Conservation (phyloP, 257 asterid species). For the Solanum rostratum region DNA sequence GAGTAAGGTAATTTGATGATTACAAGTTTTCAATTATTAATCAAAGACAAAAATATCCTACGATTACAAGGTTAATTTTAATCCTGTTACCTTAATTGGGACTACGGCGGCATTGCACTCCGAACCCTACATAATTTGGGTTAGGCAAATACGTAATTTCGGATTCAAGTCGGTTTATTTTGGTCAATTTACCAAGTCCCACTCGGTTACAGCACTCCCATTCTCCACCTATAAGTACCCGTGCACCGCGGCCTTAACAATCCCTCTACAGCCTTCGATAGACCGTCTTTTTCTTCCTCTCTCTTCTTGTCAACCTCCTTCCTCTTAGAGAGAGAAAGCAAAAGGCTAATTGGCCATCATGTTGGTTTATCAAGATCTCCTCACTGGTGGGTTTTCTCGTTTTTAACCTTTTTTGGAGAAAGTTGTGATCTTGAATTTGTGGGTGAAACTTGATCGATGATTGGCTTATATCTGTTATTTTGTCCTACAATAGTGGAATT, state of each 20-base stretch:
- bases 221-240: background rate
- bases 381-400: background rate
- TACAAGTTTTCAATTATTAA: no score
- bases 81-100: no score
- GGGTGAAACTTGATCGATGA: background rate
- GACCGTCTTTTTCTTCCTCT: background rate
- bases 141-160: background rate
- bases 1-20: no score
- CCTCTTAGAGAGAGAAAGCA: background rate
- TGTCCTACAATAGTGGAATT: background rate
- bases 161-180: background rate
- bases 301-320: background rate
- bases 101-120: background rate
- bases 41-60: no score
- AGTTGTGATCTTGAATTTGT: background rate
- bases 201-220: background rate
- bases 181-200: background rate
- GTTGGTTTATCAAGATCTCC: constrained; percentile 68
- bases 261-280: background rate
- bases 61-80: no score
- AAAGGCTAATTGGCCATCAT: constrained; percentile 8
- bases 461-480: background rate
- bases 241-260: background rate
- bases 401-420: background rate
- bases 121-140: background rate